Percentiles rank a stretch among this genome's conserved stretches.
Conservation (phyloP, 139 green algal genomes). For the Chlamydomonas sp. region DNA sequence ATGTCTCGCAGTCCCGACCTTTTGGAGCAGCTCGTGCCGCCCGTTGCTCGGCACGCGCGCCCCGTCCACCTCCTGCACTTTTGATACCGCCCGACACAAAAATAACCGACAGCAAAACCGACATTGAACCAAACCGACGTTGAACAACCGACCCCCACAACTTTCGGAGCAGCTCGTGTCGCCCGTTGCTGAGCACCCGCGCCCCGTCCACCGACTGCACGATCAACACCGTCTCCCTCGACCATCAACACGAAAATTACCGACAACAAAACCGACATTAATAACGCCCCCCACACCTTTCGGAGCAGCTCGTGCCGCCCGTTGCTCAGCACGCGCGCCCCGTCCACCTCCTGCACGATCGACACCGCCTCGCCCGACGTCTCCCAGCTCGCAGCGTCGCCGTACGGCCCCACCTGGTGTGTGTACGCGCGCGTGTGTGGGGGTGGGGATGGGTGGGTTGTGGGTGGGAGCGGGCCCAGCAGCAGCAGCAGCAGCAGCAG, state of each 20-base stretch:
- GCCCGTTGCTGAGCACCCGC: conserved; percentile 44
- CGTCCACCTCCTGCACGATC: conserved; percentile 15
- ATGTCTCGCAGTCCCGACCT: conserved; percentile 50
- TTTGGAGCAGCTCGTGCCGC: conserved; percentile 52
- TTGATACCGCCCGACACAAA: background rate
- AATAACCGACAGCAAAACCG: no score
- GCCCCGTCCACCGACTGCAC: conserved; percentile 63
- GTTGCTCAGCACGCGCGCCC: conserved; percentile 51
- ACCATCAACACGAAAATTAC: no score
- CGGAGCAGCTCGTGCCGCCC: conserved; percentile 52
- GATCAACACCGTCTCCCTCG: conserved; percentile 15
- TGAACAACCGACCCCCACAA: conserved; percentile 55
- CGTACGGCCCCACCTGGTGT: conserved; percentile 59
- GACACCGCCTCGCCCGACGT: conserved; percentile 16
- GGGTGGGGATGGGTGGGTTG: no score
- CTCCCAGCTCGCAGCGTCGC: conserved; percentile 38
- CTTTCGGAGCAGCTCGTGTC: conserved; percentile 53
- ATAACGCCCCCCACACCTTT: conserved; percentile 45
- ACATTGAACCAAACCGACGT: background rate
- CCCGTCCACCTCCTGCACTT: conserved; percentile 13
- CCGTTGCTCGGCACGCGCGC: conserved; percentile 50
- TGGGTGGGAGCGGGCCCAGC: no score
- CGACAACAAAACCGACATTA: background rate
- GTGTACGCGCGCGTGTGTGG: no score
- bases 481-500: no score